Conservation (phyloP, 2,329 filamentous ascomycete species). For the Rutstroemia sp. region DNA sequence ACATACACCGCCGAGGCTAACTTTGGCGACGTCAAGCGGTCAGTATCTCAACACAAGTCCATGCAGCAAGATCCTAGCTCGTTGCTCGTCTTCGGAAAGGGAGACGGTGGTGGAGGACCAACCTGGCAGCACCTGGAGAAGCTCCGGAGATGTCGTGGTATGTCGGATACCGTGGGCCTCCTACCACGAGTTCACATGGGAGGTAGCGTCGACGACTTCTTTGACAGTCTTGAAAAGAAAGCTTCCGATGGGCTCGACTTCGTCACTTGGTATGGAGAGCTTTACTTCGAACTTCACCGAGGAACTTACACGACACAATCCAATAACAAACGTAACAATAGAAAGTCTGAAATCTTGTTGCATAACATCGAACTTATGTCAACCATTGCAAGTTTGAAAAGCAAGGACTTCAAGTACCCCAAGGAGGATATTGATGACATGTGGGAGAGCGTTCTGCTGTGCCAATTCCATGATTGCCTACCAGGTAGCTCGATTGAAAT, state of each 20-base stretch:
- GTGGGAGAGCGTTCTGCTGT: slow-evolving; percentile 89
- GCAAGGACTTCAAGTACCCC: slow-evolving; percentile 71
- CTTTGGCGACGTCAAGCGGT: slow-evolving; percentile 89
- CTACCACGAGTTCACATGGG: slow-evolving; percentile 86
- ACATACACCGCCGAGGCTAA: slow-evolving; percentile 93
- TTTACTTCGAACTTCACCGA: slow-evolving; percentile 96
- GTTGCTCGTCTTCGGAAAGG: slow-evolving; percentile 90
- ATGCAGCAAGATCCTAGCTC: slow-evolving; percentile 89
- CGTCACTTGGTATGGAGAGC: slow-evolving; percentile 94
- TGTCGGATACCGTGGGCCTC: slow-evolving; percentile 78
- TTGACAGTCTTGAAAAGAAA: slow-evolving; percentile 76
- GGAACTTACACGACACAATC: slow-evolving; percentile 96
- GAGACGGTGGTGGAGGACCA: slow-evolving; percentile 90
- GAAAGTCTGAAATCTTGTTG: slow-evolving; percentile 75
- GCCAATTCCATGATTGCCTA: slow-evolving; percentile 96
- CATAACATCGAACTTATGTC: slow-evolving; percentile 84
- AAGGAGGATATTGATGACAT: slow-evolving; percentile 91
- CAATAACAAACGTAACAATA: slow-evolving; percentile 94
- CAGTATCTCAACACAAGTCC: slow-evolving; percentile 87
- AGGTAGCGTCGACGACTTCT: slow-evolving; percentile 88
- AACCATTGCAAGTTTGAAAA: slow-evolving; percentile 70
- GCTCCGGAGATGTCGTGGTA: slow-evolving; percentile 81
- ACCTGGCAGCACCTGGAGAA: slow-evolving; percentile 94
- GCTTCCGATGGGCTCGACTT: slow-evolving; percentile 54
- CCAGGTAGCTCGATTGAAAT: slow-evolving; percentile 94